Evolutionary conservation across 495 filamentous ascomycete species (phyloP).

Genomic region (Neurospora intermedia): DNA sequence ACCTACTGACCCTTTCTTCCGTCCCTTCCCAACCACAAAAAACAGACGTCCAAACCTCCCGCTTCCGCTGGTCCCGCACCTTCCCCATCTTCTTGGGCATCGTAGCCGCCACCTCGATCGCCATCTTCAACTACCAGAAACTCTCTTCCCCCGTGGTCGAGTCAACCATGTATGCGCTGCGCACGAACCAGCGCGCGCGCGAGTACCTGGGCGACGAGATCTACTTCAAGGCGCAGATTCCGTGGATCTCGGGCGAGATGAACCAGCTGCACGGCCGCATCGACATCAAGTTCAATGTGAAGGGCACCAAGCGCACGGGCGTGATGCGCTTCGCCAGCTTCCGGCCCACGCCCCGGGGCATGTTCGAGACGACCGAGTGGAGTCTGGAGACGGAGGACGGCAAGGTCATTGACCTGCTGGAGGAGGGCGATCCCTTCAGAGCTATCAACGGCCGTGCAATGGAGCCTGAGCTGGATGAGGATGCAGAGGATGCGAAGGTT

Average conservation of each 20-base stretch:
- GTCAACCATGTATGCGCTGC: slow-evolving; percentile 81
- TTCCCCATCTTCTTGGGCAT: slow-evolving; percentile 45
- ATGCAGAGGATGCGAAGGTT: slow-evolving; percentile 20
- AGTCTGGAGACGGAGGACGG: slow-evolving; percentile 60
- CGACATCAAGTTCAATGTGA: slow-evolving; percentile 77
- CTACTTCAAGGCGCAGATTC: slow-evolving; percentile 77
- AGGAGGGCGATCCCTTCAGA: slow-evolving; percentile 52
- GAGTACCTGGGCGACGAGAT: slow-evolving; percentile 81
- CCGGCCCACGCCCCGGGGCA: slow-evolving; percentile 59
- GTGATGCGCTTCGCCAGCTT: slow-evolving; percentile 73
- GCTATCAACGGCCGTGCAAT: slow-evolving; percentile 20
- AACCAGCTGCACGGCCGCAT: slow-evolving; percentile 91
- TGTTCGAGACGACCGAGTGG: slow-evolving; percentile 71
- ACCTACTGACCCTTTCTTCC: neutral
- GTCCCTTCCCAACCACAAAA: neutral
- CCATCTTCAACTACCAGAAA: slow-evolving; percentile 99
- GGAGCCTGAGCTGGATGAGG: slow-evolving; percentile 10
- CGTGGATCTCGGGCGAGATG: slow-evolving; percentile 88
- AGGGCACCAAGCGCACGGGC: slow-evolving; percentile 61
- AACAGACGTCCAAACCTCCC: slow-evolving; percentile 17
- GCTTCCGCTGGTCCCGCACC: slow-evolving; percentile 37
- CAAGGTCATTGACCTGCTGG: slow-evolving; percentile 53
- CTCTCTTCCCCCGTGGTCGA: slow-evolving; percentile 68
- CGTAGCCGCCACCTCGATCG: slow-evolving; percentile 56
- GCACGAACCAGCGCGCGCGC: slow-evolving; percentile 63